Evolutionary conservation across 495 filamentous ascomycete genomes (phyloP).

Genomic region (Daldinia caldariorum): DNA sequence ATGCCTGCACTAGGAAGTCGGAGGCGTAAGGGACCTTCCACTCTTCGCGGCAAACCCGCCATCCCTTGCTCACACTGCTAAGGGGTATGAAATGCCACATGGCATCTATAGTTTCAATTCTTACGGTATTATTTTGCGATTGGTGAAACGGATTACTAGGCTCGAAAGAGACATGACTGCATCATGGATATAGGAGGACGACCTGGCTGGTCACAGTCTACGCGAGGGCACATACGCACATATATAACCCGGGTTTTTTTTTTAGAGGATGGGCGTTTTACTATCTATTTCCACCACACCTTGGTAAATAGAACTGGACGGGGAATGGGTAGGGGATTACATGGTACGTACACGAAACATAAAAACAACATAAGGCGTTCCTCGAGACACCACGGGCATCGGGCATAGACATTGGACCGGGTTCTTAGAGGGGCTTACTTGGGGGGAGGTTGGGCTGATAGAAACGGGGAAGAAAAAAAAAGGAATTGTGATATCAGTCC

Average conservation of each 20-base stretch:
- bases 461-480: not conserved
- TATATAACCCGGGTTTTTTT: slow-evolving; percentile 21
- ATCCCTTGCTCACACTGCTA: slow-evolving; percentile 31
- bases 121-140: slow-evolving; percentile 8
- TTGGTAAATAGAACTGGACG: slow-evolving; percentile 14
- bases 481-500: not conserved
- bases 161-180: slow-evolving; percentile 27
- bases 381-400: not conserved
- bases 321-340: not conserved
- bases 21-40: slow-evolving; percentile 48
- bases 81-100: not conserved
- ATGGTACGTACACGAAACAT: not conserved
- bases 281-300: not conserved
- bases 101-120: not conserved
- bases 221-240: slow-evolving; percentile 11
- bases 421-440: not conserved
- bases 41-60: slow-evolving; percentile 37
- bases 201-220: slow-evolving; percentile 31
- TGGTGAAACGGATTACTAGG: slow-evolving; percentile 29
- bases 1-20: slow-evolving; percentile 45
- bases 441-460: not conserved
- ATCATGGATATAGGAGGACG: slow-evolving; percentile 20
- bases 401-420: slow-evolving; percentile 6
- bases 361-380: slow-evolving; percentile 3
- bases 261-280: slow-evolving; percentile 26